These are phyloP conservation scores for Colletotrichum gloeosporioides DNA, from an alignment of 2,329 filamentous ascomycete genomes.

Conservation along the genomic window DNA sequence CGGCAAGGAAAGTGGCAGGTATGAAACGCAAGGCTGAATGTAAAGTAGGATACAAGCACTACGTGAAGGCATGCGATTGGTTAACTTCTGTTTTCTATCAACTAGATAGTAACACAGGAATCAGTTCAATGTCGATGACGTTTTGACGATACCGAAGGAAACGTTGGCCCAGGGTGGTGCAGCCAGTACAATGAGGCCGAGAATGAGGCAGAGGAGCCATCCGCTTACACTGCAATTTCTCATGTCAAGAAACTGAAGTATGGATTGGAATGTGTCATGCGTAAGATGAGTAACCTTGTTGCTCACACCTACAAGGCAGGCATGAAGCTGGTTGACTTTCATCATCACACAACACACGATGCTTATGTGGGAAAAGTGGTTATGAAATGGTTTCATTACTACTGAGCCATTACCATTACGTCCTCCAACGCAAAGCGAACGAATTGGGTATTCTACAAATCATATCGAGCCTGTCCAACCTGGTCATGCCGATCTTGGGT, in stretches of 20 bases:
- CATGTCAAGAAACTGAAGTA: neutral
- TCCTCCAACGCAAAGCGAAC: neutral
- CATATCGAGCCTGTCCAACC: neutral
- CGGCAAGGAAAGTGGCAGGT: neutral
- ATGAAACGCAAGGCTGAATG: neutral
- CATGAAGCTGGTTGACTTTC: neutral
- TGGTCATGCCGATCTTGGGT: slow-evolving; percentile 3
- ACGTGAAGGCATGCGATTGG: neutral
- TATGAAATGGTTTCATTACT: neutral
- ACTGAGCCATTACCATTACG: neutral
- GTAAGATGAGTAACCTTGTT: neutral
- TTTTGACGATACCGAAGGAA: neutral
- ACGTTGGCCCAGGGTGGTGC: neutral
- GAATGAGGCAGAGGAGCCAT: neutral
- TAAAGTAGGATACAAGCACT: neutral
- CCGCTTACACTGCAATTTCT: neutral
- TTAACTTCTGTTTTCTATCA: neutral
- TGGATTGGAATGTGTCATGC: neutral
- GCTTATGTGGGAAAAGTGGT: neutral
- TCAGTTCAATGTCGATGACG: neutral
- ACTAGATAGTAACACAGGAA: neutral
- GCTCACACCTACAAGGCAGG: neutral
- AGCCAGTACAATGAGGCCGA: neutral
- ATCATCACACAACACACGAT: neutral
- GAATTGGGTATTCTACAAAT: neutral